Evolutionary conservation across 2,329 filamentous ascomycete genomes (phyloP).

Genomic region (Xylariaceae sp.): DNA sequence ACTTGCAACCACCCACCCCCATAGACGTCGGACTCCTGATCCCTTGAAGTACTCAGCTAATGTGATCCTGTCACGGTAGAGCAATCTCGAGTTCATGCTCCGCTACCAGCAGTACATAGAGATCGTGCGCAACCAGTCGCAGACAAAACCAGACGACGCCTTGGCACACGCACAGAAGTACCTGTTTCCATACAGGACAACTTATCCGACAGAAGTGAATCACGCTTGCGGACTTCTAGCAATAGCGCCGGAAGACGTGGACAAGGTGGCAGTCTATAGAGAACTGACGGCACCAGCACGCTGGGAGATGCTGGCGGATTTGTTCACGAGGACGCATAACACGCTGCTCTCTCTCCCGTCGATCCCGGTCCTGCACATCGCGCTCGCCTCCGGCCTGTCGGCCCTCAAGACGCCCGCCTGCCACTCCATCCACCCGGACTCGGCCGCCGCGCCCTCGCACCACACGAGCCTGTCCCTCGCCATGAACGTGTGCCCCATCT

Average conservation of each 20-base stretch:
- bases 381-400: constrained; percentile 83
- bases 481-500: constrained; percentile 80
- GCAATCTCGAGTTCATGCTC: constrained; percentile 83
- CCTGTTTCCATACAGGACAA: constrained; percentile 63
- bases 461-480: constrained; percentile 54
- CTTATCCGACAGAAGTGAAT: constrained; percentile 62
- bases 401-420: constrained; percentile 94
- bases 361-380: constrained; percentile 81
- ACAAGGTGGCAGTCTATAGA: constrained; percentile 33
- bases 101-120: constrained; percentile 94
- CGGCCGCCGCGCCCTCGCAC: constrained; percentile 31
- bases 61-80: constrained; percentile 11
- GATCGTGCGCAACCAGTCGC: constrained; percentile 64
- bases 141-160: constrained; percentile 64
- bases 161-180: constrained; percentile 78
- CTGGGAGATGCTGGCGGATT: constrained; percentile 69
- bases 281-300: constrained; percentile 67
- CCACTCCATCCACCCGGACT: constrained; percentile 51
- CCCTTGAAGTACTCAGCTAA: constrained; percentile 2
- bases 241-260: constrained; percentile 54
- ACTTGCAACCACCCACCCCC: no score
- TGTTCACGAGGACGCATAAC: constrained; percentile 85
- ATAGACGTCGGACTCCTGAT: neutral
- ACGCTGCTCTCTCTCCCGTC: constrained; percentile 75
- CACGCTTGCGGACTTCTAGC: constrained; percentile 77